These are phyloP conservation scores for Pseudoneurospora amorphoporcata DNA, from an alignment of 495 filamentous ascomycete genomes.

Conservation along the genomic window DNA sequence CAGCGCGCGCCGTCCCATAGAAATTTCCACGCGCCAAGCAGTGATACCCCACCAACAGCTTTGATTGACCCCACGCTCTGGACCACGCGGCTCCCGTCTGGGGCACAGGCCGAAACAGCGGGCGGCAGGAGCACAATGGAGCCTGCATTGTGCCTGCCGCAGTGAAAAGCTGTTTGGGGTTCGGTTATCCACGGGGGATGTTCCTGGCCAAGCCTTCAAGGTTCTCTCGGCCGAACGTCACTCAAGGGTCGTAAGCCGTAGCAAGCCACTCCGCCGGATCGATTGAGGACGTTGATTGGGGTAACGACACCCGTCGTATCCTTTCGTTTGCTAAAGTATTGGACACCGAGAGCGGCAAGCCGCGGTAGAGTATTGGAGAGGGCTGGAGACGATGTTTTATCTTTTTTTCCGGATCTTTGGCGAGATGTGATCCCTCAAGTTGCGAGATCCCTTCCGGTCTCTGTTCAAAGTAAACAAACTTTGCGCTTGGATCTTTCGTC, in stretches of 20 bases:
- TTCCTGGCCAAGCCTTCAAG: slow-evolving; percentile 1
- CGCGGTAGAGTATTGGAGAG: neutral
- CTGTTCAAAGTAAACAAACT: neutral
- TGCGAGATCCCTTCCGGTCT: neutral
- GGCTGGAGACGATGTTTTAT: neutral
- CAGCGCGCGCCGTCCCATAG: slow-evolving; percentile 7
- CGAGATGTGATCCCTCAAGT: neutral
- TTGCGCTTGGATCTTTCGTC: neutral
- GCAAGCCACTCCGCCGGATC: slow-evolving; percentile 14
- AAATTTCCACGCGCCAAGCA: slow-evolving; percentile 17
- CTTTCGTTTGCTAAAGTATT: neutral
- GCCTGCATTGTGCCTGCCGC: slow-evolving; percentile 2
- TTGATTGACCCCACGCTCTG: neutral
- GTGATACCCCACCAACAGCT: neutral
- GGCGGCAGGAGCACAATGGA: neutral
- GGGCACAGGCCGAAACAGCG: neutral
- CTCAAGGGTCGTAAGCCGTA: slow-evolving; percentile 18
- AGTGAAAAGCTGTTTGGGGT: neutral
- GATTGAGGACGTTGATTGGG: neutral
- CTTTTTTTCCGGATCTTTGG: neutral
- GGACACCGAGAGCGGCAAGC: neutral
- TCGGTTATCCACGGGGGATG: slow-evolving; percentile 25
- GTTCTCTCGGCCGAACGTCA: slow-evolving; percentile 21
- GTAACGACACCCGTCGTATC: neutral
- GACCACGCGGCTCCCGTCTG: neutral